These are phyloP conservation scores for Capsicum baccatum DNA, from an alignment of 257 asterid species.

Conservation along the genomic window DNA sequence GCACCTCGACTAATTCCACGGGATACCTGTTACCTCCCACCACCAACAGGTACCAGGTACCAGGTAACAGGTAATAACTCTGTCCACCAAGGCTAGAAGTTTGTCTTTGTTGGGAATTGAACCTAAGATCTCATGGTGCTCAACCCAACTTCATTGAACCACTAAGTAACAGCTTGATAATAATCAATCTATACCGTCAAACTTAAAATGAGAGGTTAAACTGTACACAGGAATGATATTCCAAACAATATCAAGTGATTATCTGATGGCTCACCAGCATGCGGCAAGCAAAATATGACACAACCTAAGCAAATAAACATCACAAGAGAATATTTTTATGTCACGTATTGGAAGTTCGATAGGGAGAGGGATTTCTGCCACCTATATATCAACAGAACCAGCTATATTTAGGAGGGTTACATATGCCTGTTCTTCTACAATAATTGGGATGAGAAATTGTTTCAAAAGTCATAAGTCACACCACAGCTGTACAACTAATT, in stretches of 20 bases:
- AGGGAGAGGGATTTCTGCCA: not conserved
- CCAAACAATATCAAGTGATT: slow-evolving; percentile 6
- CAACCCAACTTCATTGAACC: too few species aligned
- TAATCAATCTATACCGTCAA: not conserved
- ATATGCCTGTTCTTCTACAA: not conserved
- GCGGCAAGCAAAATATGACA: not conserved
- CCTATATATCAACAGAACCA: not conserved
- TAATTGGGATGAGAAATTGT: not conserved
- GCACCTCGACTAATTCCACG: too few species aligned
- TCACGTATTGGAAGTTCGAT: not conserved
- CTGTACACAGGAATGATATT: not conserved
- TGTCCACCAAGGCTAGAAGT: too few species aligned
- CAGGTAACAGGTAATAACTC: too few species aligned
- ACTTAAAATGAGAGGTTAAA: slow-evolving; percentile 7
- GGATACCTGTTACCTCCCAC: too few species aligned
- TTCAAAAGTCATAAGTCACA: not conserved
- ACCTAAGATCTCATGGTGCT: too few species aligned
- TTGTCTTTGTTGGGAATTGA: too few species aligned
- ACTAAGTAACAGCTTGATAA: slow-evolving; percentile 3
- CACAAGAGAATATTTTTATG: not conserved
- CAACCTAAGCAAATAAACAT: not conserved
- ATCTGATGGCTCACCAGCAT: not conserved
- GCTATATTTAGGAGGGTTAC: not conserved
- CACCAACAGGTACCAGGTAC: too few species aligned
- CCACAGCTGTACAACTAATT: not conserved